Evolutionary conservation across 208 protist species (phyloP).

Genomic region (Wallacemonas sp.): DNA sequence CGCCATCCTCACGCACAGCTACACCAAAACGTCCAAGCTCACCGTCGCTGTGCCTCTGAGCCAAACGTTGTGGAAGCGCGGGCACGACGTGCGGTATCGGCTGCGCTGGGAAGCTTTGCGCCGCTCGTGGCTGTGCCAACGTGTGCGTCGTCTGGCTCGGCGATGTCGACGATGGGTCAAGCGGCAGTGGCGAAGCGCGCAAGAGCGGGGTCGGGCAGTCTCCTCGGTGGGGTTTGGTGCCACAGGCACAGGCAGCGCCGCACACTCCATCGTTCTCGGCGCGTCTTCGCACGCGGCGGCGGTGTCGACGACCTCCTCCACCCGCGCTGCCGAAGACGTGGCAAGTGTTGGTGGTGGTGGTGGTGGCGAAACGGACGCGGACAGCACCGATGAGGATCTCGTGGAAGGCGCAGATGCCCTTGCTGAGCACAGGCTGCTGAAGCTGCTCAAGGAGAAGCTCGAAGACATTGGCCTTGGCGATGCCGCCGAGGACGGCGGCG

Average conservation of each 20-base stretch:
- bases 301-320: no score
- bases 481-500: background rate
- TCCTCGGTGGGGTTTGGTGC: no score
- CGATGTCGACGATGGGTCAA: background rate
- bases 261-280: background rate
- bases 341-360: no score
- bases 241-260: background rate
- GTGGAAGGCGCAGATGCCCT: slow-evolving; percentile 4
- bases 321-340: no score
- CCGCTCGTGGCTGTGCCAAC: background rate
- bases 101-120: background rate
- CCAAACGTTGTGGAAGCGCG: slow-evolving; percentile 21
- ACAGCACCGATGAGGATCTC: background rate
- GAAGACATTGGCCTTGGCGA: slow-evolving; percentile 1
- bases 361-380: no score
- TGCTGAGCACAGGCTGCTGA: background rate
- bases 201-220: no score
- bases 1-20: slow-evolving; percentile 16
- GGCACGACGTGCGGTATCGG: slow-evolving; percentile 22
- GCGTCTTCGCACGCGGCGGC: no score
- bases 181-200: slow-evolving; percentile 2
- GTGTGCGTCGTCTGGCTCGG: background rate
- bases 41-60: slow-evolving; percentile 14
- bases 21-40: slow-evolving; percentile 1
- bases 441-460: background rate